Conservation (phyloP, 2,329 filamentous ascomycete genomes). For the Exophiala mesophila region DNA sequence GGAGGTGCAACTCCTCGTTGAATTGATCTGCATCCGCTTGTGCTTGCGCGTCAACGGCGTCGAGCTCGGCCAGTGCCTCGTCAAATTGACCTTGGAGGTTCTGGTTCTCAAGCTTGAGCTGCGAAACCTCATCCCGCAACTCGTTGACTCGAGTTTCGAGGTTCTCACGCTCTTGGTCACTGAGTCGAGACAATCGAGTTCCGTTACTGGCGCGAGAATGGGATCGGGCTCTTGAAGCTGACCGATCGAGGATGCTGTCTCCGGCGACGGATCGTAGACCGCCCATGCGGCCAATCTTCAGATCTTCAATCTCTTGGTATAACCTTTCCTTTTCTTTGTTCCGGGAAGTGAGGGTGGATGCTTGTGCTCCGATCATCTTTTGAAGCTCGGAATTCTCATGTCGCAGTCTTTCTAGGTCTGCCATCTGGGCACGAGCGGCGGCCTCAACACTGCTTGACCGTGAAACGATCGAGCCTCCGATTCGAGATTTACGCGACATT, state of each 20-base stretch:
- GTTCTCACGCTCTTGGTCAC: slow-evolving; percentile 75
- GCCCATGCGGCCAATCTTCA: slow-evolving; percentile 81
- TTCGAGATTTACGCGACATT: slow-evolving; percentile 33
- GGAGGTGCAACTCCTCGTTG: slow-evolving; percentile 70
- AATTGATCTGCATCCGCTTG: slow-evolving; percentile 77
- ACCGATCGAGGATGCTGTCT: slow-evolving; percentile 91
- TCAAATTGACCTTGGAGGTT: slow-evolving; percentile 80
- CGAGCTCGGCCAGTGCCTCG: slow-evolving; percentile 72
- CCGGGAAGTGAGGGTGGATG: slow-evolving; percentile 92
- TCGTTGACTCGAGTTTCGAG: slow-evolving; percentile 79
- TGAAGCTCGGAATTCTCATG: slow-evolving; percentile 90
- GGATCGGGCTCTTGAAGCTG: slow-evolving; percentile 77
- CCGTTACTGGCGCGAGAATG: slow-evolving; percentile 68
- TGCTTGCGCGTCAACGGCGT: slow-evolving; percentile 64
- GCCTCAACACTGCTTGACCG: slow-evolving; percentile 39
- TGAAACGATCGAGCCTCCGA: slow-evolving; percentile 35
- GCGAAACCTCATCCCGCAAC: slow-evolving; percentile 78
- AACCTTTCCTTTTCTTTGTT: slow-evolving; percentile 92
- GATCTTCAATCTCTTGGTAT: slow-evolving; percentile 94
- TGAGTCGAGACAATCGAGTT: slow-evolving; percentile 60
- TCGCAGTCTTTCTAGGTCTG: slow-evolving; percentile 73
- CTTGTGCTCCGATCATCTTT: slow-evolving; percentile 89
- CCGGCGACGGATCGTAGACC: slow-evolving; percentile 57
- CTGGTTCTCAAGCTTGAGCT: slow-evolving; percentile 83
- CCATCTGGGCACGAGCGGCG: slow-evolving; percentile 55